Evolutionary conservation across 345 rosid species (phyloP).

Genomic region (Salix brachista): DNA sequence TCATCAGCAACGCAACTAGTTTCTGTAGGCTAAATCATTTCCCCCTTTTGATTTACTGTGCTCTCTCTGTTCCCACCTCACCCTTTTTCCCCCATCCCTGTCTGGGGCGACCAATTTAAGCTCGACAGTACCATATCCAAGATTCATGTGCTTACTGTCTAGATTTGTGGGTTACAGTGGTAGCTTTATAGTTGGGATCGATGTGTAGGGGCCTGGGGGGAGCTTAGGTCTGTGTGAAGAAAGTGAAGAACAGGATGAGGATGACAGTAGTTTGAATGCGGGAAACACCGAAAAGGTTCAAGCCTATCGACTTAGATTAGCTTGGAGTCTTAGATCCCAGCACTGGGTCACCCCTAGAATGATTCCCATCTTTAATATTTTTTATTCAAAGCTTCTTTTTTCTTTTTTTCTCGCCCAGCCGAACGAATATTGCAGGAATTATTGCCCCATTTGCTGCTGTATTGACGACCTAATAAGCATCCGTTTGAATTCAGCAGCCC

Average conservation of each 20-base stretch:
- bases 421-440: constrained; percentile 26
- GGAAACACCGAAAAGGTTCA: constrained; percentile 35
- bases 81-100: not conserved
- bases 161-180: not conserved
- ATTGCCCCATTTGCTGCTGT: constrained; percentile 27
- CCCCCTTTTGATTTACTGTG: not conserved
- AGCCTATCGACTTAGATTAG: constrained; percentile 15
- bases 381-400: not conserved
- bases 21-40: no score
- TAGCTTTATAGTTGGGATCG: constrained; percentile 11
- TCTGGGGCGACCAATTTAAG: not conserved
- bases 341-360: constrained; percentile 21
- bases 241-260: constrained; percentile 27
- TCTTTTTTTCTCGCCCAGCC: constrained; percentile 21
- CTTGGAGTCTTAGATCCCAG: constrained; percentile 25
- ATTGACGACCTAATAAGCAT: constrained; percentile 13
- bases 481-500: constrained; percentile 16
- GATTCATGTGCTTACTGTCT: not conserved
- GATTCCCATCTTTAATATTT: constrained; percentile 26
- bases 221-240: not conserved
- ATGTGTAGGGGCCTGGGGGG: constrained; percentile 41
- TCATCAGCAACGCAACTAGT: no score
- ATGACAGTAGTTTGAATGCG: constrained; percentile 34
- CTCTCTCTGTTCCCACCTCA: not conserved
- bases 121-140: not conserved